Conservation (phyloP, 805 yeast species). For the Metschnikowia proteae region DNA sequence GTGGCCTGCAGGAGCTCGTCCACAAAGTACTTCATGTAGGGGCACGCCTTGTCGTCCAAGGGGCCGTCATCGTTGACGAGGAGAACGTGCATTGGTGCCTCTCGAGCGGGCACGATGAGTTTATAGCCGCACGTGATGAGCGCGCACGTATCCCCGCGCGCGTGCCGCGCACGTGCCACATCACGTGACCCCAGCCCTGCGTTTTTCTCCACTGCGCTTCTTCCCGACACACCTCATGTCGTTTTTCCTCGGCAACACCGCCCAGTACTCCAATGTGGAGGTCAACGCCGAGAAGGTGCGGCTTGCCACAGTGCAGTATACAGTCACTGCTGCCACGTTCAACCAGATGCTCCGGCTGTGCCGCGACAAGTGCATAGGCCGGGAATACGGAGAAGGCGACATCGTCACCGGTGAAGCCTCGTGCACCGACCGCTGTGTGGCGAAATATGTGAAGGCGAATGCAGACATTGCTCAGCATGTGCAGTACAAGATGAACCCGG, state of each 20-base stretch:
- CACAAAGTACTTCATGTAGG: constrained; percentile 78
- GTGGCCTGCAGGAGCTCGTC: constrained; percentile 61
- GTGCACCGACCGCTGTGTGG: constrained; percentile 83
- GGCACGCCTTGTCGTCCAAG: constrained; percentile 71
- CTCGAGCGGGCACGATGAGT: background rate
- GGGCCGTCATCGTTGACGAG: constrained; percentile 97
- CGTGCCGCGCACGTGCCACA: background rate
- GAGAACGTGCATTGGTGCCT: constrained; percentile 42
- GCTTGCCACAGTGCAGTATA: constrained; percentile 64
- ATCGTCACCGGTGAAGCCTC: constrained; percentile 77
- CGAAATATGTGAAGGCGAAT: constrained; percentile 76
- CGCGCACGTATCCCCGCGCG: no score
- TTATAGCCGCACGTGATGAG: background rate
- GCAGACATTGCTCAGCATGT: constrained; percentile 54
- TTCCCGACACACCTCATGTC: constrained; percentile 47
- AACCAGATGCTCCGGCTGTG: constrained; percentile 58
- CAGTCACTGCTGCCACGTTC: constrained; percentile 47
- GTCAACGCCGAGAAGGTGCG: constrained; percentile 59
- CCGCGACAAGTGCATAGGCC: constrained; percentile 73
- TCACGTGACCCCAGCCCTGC: background rate
- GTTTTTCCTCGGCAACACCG: constrained; percentile 49
- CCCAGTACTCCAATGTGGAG: constrained; percentile 40
- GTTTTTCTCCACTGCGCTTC: background rate
- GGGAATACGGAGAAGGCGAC: constrained; percentile 81
- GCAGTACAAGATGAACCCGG: constrained; percentile 23